A percentile compares a stretch with the other conserved stretches of the same genome.
Evolutionary conservation across 225 moss, liverwort and hornwort species (phyloP).

Genomic region (Ulota crispa): DNA sequence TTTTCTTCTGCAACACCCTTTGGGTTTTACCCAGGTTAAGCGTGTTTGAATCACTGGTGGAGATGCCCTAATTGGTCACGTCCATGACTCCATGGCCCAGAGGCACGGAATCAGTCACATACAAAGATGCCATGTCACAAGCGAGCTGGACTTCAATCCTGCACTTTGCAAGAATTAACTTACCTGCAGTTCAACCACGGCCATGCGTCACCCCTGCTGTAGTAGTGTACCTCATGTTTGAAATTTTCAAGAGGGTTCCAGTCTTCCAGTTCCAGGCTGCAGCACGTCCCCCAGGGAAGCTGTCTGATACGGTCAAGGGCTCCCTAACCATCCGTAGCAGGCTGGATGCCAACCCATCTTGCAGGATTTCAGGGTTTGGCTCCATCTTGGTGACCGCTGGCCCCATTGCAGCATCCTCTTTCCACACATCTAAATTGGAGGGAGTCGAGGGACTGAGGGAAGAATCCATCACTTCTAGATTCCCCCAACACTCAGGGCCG

Average conservation of each 20-base stretch:
- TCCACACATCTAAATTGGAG: background rate
- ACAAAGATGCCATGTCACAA: background rate
- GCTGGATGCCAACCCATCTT: background rate
- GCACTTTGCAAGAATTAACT: background rate
- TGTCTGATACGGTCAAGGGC: slow-evolving; percentile 13
- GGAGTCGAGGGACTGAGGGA: background rate
- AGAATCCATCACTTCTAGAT: background rate
- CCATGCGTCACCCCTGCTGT: background rate
- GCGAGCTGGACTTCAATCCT: background rate
- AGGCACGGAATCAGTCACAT: background rate
- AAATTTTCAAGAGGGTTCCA: slow-evolving; percentile 16
- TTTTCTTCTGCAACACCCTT: too few relatives aligned
- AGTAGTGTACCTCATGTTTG: background rate
- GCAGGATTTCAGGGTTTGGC: background rate
- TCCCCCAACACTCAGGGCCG: background rate
- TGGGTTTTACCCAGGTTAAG: too few relatives aligned
- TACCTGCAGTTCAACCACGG: background rate
- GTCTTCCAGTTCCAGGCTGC: background rate
- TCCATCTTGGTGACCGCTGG: too few relatives aligned
- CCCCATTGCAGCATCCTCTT: background rate
- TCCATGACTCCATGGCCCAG: background rate
- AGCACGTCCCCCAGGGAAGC: background rate
- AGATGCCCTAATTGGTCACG: too few relatives aligned
- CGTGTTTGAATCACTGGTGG: too few relatives aligned
- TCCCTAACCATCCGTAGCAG: background rate